Evolutionary conservation across 2,329 filamentous ascomycete species (phyloP), one percentile per base, ranked within the genome.

Genomic region (Alternaria panax): DNA sequence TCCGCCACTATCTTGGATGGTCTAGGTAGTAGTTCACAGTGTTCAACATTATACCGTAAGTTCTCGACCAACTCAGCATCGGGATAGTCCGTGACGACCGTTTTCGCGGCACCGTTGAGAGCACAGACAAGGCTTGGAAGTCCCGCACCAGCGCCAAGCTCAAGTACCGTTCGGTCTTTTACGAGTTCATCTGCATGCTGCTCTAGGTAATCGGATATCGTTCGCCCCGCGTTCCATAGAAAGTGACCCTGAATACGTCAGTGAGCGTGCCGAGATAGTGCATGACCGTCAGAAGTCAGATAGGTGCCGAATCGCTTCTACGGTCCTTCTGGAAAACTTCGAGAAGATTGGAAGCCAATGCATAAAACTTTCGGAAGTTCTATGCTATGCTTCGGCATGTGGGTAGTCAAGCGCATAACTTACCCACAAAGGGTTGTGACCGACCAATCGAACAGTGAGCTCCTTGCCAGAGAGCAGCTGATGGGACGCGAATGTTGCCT

Each of bases 31-130:
- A 81, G 72, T 63, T 80, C 76, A 75, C 85, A 85, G 75, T 86
- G 80, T 65, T 84, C 75, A 60, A 96, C 88, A 75, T 97, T 97
- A 76, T 87, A 86, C 68, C 85, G 85, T 78, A 97, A 88, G 71
- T 92, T 96, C 20, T 85, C 83, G 24, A 98, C 84, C n/a, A 98
- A 83, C 22, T 96, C 92, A 40, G 85, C 83, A 76, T 97, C 93
- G 0, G 92, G 92, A 75, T 92, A 97, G 77, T 98, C 93, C 7
- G 93, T 96, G 68, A 94, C 88, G 9, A 97, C 90, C 2, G 91
- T 83, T 54, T 72, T 64, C 6, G 65, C 65, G 22, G 93, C 93
- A 14, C 91, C 92, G 38, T 90, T 84, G 32, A 91, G 82, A 1
- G 90, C 90, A 67, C 89, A 90, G 32, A 95, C 87, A 11, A 97